A percentile compares a stretch with the other conserved stretches of the same genome.
Evolutionary conservation across 768 basidiomycete species (phyloP).

Genomic region (Rhodotorula kratochvilovae): DNA sequence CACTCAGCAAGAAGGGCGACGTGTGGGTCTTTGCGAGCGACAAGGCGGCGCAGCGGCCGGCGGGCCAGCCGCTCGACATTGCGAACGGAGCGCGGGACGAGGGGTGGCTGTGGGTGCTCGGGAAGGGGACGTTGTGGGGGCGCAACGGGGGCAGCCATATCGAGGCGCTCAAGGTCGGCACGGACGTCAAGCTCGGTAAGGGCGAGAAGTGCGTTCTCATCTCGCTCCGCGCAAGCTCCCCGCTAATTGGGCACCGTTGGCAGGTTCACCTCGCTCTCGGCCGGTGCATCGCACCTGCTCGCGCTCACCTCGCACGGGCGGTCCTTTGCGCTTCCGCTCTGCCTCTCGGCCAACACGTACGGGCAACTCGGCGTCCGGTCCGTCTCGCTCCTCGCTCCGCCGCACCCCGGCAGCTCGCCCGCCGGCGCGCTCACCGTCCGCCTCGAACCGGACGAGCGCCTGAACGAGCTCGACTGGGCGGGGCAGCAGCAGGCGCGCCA

Average conservation of each 20-base stretch:
- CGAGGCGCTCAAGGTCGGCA: conserved; percentile 55
- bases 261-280: conserved; percentile 69
- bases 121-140: conserved; percentile 50
- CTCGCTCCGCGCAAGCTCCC: background rate
- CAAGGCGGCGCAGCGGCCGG: conserved; percentile 53
- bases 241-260: background rate
- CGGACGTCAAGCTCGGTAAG: conserved; percentile 57
- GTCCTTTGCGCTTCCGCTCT: conserved; percentile 71
- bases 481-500: conserved; percentile 49
- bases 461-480: conserved; percentile 24
- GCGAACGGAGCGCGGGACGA: conserved; percentile 51
- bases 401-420: conserved; percentile 12
- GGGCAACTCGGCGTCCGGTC: conserved; percentile 78
- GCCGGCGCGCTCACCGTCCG: conserved; percentile 38
- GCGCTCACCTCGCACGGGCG: conserved; percentile 58
- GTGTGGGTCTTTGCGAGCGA: conserved; percentile 64
- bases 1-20: conserved; percentile 69
- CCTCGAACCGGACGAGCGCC: conserved; percentile 32
- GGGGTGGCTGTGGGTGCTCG: conserved; percentile 49
- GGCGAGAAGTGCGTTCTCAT: conserved; percentile 60
- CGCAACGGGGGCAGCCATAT: conserved; percentile 57
- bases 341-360: conserved; percentile 67
- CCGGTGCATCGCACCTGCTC: conserved; percentile 59
- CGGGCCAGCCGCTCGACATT: conserved; percentile 41
- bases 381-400: conserved; percentile 51